Base-by-base conservation (phyloP, 495 filamentous ascomycete genomes). In the Penicillium salamii region DNA sequence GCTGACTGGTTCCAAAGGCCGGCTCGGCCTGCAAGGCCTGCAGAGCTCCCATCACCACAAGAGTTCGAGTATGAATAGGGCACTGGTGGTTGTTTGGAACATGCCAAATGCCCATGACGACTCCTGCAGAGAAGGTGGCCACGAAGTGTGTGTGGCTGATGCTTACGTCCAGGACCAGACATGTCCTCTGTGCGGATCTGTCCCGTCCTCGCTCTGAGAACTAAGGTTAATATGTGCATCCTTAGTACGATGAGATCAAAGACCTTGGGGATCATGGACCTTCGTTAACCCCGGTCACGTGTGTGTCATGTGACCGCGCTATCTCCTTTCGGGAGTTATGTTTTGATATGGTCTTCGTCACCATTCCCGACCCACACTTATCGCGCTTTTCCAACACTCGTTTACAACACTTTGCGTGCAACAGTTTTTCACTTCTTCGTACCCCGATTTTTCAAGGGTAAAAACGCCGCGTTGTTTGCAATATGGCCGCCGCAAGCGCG, bases 401-500 rank as follows among this genome's bases (percentile, higher is more conserved):
- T 42, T 8, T 17, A 26, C 7, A 9, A 32, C n/a, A 2, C 20
- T 13, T 32, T 20, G 13, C 31, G 18, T 23, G 15, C 34, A 32
- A 26, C 9, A 26, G 8, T 34, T 8, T 8, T 26, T 26, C 23
- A 8, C 23, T 26, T 26, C 23, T 8, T 4, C 23, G 8, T 4
- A 26, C 8, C 8, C 8, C 23, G 23, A 26, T 8, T n/a, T n/a
- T n/a, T n/a, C n/a, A n/a, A n/a, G n/a, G n/a, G 23, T 26, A 8
- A 26, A 26, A 40, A 42, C 46, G 46, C 50, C 62, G 59, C 57
- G 53, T 72, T 72, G 65, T 72, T 70, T 69, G 70, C 67, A 62
- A 66, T 52, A 82, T 81, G 78, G 71, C 78, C 43, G 60, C 71
- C 36, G 54, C 68, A 49, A 61, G 72, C 53, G 63, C 72, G 52